A percentile compares a stretch with the other conserved stretches of the same genome.
Evolutionary conservation across 2,329 filamentous ascomycete species (phyloP).

Genomic region (Stagonosporopsis vannaccii): DNA sequence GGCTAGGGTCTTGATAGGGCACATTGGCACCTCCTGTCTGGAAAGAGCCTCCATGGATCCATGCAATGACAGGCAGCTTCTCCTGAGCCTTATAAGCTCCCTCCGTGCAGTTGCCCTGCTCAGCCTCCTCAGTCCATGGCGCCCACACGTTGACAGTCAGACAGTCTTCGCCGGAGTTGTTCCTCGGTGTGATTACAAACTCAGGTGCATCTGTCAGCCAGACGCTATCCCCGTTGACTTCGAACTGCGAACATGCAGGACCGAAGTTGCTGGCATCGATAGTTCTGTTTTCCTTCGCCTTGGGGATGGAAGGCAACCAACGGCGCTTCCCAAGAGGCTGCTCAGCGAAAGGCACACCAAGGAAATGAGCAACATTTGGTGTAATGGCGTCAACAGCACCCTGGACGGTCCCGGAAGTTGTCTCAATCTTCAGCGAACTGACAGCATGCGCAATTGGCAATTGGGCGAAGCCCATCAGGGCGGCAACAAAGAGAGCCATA

Average conservation of each 20-base stretch:
- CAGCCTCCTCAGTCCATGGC: slow-evolving; percentile 32
- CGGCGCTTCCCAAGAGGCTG: slow-evolving; percentile 41
- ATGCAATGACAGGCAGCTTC: slow-evolving; percentile 56
- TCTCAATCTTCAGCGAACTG: slow-evolving; percentile 29
- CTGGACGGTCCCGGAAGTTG: slow-evolving; percentile 39
- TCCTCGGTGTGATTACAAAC: slow-evolving; percentile 26
- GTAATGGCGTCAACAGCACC: slow-evolving; percentile 45
- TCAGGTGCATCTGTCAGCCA: slow-evolving; percentile 37
- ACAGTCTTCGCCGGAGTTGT: slow-evolving; percentile 54
- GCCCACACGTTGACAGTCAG: slow-evolving; percentile 58
- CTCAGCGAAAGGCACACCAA: slow-evolving; percentile 50
- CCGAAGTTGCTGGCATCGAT: slow-evolving; percentile 41
- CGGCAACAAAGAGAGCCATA: slow-evolving; percentile 19
- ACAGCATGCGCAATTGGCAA: slow-evolving; percentile 22
- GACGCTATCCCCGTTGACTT: slow-evolving; percentile 25
- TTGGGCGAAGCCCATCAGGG: slow-evolving; percentile 20
- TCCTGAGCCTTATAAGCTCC: slow-evolving; percentile 16
- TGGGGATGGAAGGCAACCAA: slow-evolving; percentile 43
- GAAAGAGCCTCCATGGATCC: slow-evolving; percentile 59
- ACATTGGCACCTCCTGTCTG: slow-evolving; percentile 54
- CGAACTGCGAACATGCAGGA: slow-evolving; percentile 39
- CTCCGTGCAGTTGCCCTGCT: slow-evolving; percentile 9
- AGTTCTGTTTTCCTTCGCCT: slow-evolving; percentile 22
- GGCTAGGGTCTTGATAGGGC: slow-evolving; percentile 45
- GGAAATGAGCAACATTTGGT: slow-evolving; percentile 49